Evolutionary conservation across 495 filamentous ascomycete species (phyloP), one percentile per base, ranked within the genome.

Genomic region (Delitschia confertaspora): DNA sequence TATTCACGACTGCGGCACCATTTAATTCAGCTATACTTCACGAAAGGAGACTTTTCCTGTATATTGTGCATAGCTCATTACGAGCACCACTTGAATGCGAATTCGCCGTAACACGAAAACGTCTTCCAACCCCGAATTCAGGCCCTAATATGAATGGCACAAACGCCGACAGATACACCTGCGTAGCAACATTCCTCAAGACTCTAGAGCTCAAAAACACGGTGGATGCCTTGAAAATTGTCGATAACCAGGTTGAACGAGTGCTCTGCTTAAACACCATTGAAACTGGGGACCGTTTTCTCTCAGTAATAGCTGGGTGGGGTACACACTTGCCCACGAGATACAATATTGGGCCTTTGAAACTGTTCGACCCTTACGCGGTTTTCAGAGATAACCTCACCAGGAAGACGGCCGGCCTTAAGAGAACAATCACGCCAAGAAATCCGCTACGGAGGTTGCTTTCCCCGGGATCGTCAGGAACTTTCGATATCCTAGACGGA

Each of bases 21-120:
- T 48, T 50, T 26, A 51, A 56, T 25, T 48, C 53, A 3, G 38
- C 30, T 2, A 47, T 39, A n/a, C 38, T 56, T 3, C 47, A 56
- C 17, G 47, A 56, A 27, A 31, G 53, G 21, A 43, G 27, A 14
- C 16, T 56, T 4, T 40, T 38, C 32, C 11, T 56, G 3, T 50
- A 56, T 24, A 43, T 56, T 7, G 18, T 45, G 21, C 42, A 56
- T 20, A 22, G 33, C 3, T 29, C 42, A 14, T 16, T 46, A 11
- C 33, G 33, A 19, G 32, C 34, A 17, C 53, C 48, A 1, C 27
- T 56, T 3, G 47, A 51, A 32, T 51, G 47, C 24, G 53, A 56
- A 23, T 19, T 56, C 14, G 33, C 53, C 6, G 36, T 56, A 14
- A 39, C 47, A 3, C 42, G 53, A 10, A 56, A 51, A 38, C 41